Conservation (phyloP, 2,329 filamentous ascomycete species). For the Fusarium irregulare region DNA sequence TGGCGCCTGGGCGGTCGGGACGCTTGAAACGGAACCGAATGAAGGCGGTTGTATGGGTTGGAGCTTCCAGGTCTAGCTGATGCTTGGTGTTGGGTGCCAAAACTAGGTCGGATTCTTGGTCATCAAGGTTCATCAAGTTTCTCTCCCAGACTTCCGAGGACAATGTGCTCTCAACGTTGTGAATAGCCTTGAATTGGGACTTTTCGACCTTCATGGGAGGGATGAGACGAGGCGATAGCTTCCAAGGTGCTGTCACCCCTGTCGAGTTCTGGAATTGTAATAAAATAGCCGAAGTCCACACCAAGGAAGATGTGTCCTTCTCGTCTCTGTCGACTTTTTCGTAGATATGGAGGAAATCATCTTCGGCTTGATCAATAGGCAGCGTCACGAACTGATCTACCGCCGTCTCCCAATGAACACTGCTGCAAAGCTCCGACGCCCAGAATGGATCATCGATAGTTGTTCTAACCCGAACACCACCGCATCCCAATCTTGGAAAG, state of each 20-base stretch:
- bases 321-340: not conserved
- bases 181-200: not conserved
- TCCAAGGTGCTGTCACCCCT: not conserved
- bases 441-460: not conserved
- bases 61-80: not conserved
- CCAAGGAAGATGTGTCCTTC: not conserved
- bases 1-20: not conserved
- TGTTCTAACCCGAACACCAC: not conserved
- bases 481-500: not conserved
- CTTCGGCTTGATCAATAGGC: not conserved
- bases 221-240: not conserved
- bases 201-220: not conserved
- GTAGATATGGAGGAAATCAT: slow-evolving; percentile 7
- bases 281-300: not conserved
- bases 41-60: not conserved
- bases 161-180: not conserved
- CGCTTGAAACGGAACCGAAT: not conserved
- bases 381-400: not conserved
- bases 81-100: not conserved
- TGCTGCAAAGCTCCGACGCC: not conserved
- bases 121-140: not conserved
- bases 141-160: not conserved
- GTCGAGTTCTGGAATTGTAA: not conserved
- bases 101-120: fast-evolving
- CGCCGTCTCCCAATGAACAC: not conserved